phyloP scores from a whole-genome alignment of 2,329 filamentous ascomycete species.

The Sporothrix globosa region DNA sequence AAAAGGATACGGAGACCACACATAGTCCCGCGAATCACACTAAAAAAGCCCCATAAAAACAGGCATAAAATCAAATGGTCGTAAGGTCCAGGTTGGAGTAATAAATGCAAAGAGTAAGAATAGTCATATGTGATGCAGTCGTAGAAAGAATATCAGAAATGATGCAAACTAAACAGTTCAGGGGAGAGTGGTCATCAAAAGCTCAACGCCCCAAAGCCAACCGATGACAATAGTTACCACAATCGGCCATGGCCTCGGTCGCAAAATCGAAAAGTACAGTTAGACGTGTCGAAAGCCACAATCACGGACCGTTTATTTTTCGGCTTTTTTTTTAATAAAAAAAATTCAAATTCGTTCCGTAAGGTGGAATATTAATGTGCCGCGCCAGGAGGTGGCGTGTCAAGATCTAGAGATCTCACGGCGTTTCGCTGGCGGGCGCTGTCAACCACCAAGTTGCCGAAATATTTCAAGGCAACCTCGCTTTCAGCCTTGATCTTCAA shows the following conservation, averaged over 20 bases:
- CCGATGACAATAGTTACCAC: background rate
- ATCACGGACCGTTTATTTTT: background rate
- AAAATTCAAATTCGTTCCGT: background rate
- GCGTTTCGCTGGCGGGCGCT: slow-evolving; percentile 56
- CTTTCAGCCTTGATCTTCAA: slow-evolving; percentile 80
- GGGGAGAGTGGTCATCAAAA: background rate
- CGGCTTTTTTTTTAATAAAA: background rate
- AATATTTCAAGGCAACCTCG: slow-evolving; percentile 86
- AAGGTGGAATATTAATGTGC: background rate
- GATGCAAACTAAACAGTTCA: slow-evolving; percentile 1
- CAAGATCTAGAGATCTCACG: slow-evolving; percentile 59
- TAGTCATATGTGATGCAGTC: background rate
- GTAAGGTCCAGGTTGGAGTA: background rate
- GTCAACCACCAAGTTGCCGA: slow-evolving; percentile 77
- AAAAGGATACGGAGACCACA: too few relatives aligned
- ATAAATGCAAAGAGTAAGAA: slow-evolving; percentile 9
- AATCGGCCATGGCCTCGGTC: background rate
- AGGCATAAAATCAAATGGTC: background rate
- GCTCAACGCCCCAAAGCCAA: background rate
- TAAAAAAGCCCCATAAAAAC: background rate
- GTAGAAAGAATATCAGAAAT: background rate
- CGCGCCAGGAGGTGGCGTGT: slow-evolving; percentile 40
- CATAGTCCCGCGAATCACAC: too few relatives aligned
- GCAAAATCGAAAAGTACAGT: background rate
- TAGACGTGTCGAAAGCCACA: background rate